phyloP scores from a whole-genome alignment of 1,284 basidiomycete species.

The Earliella scabrosa region DNA sequence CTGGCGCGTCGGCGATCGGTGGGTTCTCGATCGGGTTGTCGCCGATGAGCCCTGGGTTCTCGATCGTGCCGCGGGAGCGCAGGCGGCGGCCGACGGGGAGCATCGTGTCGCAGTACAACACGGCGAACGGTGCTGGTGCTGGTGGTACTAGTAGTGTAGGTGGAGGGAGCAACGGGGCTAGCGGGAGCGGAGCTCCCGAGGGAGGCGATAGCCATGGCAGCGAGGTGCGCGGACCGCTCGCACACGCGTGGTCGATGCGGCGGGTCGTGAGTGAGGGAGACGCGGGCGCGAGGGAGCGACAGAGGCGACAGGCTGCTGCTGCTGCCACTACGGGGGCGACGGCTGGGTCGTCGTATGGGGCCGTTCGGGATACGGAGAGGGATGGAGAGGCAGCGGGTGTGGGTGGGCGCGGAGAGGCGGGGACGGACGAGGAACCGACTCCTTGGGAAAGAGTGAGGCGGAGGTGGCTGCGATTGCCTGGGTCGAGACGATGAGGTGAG shows the following conservation, averaged over 20 bases:
- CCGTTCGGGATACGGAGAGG: constrained; percentile 5
- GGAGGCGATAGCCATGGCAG: constrained; percentile 4
- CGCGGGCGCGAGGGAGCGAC: constrained; percentile 8
- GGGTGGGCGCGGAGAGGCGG: background rate
- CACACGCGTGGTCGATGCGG: constrained; percentile 19
- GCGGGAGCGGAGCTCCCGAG: constrained; percentile 7
- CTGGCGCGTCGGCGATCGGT: constrained; percentile 33
- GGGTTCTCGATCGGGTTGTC: constrained; percentile 78
- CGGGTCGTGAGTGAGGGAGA: constrained; percentile 31
- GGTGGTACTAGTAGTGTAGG: constrained; percentile 19
- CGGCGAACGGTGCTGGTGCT: constrained; percentile 28
- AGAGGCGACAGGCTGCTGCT: background rate
- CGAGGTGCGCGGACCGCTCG: constrained; percentile 17
- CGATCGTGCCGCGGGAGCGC: constrained; percentile 58
- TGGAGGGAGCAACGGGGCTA: constrained; percentile 39
- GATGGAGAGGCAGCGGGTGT: background rate
- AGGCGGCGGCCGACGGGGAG: constrained; percentile 36
- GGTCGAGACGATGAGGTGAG: too few relatives aligned
- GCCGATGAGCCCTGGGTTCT: constrained; percentile 74
- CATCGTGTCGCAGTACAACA: background rate
- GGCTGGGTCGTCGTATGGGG: constrained; percentile 7
- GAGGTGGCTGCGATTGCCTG: constrained; percentile 44
- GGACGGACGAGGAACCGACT: constrained; percentile 29
- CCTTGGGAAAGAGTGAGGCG: too few relatives aligned
- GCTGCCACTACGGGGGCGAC: background rate